A percentile compares a stretch with the other conserved stretches of the same genome.
Conservation (phyloP, 1,284 basidiomycete species). For the Clitocybe nebularis region DNA sequence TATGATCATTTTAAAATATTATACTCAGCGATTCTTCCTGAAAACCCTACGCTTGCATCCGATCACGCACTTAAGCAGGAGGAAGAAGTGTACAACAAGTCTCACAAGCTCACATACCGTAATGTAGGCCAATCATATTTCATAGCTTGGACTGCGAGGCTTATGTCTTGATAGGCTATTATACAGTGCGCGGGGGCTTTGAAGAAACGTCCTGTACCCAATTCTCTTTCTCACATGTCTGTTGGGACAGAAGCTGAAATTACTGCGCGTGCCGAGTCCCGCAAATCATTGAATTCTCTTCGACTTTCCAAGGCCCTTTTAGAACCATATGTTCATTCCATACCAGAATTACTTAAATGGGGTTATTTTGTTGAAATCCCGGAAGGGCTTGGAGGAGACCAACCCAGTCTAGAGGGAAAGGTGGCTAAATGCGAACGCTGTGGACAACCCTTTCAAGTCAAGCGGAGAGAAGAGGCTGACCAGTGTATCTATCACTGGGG, state of each 20-base stretch:
- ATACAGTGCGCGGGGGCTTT: constrained; percentile 70
- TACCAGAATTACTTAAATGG: constrained; percentile 60
- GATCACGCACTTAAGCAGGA: constrained; percentile 79
- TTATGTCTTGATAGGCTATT: constrained; percentile 47
- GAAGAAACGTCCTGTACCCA: constrained; percentile 68
- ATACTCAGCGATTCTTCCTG: constrained; percentile 49
- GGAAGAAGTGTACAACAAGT: constrained; percentile 66
- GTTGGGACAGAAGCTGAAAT: constrained; percentile 79
- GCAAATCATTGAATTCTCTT: constrained; percentile 54
- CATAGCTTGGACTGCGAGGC: not conserved
- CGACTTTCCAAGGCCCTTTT: constrained; percentile 54
- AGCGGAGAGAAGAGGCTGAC: constrained; percentile 49
- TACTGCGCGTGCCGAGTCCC: constrained; percentile 51
- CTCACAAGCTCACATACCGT: constrained; percentile 74
- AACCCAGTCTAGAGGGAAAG: constrained; percentile 66
- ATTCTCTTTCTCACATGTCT: constrained; percentile 61
- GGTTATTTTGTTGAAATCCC: constrained; percentile 74
- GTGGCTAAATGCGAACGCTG: constrained; percentile 78
- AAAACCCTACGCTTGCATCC: constrained; percentile 55
- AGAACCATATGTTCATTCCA: constrained; percentile 54
- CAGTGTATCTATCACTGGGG: constrained; percentile 87
- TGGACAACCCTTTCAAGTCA: constrained; percentile 62
- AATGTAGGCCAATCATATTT: constrained; percentile 46
- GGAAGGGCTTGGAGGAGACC: constrained; percentile 50
- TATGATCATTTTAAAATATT: constrained; percentile 68